These are phyloP conservation scores for Dactylellina parvicollis DNA, from an alignment of 2,329 filamentous ascomycete genomes.

Conservation along the genomic window DNA sequence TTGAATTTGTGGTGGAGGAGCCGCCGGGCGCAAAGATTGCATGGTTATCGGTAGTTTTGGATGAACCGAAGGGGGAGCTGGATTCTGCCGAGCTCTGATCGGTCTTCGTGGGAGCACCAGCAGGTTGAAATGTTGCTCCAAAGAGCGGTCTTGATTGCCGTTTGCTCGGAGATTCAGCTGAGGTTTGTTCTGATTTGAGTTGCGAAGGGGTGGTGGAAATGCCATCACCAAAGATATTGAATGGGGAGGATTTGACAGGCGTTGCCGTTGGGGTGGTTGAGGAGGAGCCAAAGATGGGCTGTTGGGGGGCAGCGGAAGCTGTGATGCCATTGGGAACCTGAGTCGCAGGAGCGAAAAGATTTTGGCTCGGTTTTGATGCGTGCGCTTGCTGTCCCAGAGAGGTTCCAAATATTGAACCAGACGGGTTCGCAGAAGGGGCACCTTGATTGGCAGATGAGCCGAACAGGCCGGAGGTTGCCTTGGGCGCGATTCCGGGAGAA, in stretches of 20 bases:
- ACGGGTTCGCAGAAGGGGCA: background rate
- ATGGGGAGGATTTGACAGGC: constrained; percentile 14
- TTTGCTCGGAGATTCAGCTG: background rate
- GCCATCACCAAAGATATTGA: constrained; percentile 22
- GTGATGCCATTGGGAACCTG: constrained; percentile 7
- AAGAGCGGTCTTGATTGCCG: constrained; percentile 13
- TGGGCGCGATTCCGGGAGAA: background rate
- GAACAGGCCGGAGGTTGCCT: background rate
- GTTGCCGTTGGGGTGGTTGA: constrained; percentile 29
- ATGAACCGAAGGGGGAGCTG: too few relatives aligned
- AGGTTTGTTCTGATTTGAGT: background rate
- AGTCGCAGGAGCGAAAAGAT: constrained; percentile 15
- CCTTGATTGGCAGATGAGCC: constrained; percentile 10
- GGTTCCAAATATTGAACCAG: constrained; percentile 17
- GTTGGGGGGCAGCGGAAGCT: background rate
- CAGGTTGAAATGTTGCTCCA: constrained; percentile 3
- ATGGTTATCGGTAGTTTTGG: background rate
- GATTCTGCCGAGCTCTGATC: too few relatives aligned
- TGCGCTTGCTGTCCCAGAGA: background rate
- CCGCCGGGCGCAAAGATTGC: background rate
- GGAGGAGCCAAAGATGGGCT: constrained; percentile 30
- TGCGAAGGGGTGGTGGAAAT: background rate
- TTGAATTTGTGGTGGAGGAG: background rate
- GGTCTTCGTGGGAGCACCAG: background rate
- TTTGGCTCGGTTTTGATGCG: constrained; percentile 16